phyloP scores from a whole-genome alignment of 768 basidiomycete species.

The Floccularia luteovirens region DNA sequence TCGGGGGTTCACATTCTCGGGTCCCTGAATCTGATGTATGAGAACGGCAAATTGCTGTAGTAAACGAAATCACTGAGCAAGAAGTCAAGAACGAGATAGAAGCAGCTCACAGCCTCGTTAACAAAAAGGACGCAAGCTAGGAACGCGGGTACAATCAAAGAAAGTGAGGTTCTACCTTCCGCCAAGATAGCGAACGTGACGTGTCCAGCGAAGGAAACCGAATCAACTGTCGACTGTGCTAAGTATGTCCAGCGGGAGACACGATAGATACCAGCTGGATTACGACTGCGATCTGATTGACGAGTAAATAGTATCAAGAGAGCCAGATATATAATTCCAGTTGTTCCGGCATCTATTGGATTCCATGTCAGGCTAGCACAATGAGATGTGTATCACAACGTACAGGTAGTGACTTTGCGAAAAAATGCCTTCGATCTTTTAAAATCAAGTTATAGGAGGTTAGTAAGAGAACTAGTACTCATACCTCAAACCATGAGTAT shows the following conservation, averaged over 20 bases:
- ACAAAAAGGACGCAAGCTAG: slow-evolving; percentile 73
- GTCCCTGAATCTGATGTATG: slow-evolving; percentile 77
- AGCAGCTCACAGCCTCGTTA: slow-evolving; percentile 68
- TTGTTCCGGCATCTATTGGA: slow-evolving; percentile 68
- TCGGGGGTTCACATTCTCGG: slow-evolving; percentile 42
- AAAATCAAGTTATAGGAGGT: not conserved
- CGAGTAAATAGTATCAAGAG: slow-evolving; percentile 64
- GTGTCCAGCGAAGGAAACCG: slow-evolving; percentile 81
- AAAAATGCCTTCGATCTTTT: slow-evolving; percentile 57
- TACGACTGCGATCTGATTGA: slow-evolving; percentile 69
- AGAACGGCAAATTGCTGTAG: slow-evolving; percentile 76
- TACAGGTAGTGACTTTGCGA: slow-evolving; percentile 65
- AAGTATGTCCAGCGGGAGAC: slow-evolving; percentile 83
- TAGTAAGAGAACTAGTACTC: slow-evolving; percentile 7
- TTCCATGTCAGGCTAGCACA: slow-evolving; percentile 6
- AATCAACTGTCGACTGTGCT: slow-evolving; percentile 71
- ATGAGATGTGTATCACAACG: slow-evolving; percentile 9
- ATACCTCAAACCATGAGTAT: slow-evolving; percentile 66
- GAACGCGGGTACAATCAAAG: slow-evolving; percentile 80
- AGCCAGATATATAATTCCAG: slow-evolving; percentile 57
- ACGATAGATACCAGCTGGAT: slow-evolving; percentile 70
- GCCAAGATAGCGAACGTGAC: slow-evolving; percentile 84
- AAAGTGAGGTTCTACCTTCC: slow-evolving; percentile 74
- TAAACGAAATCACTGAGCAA: slow-evolving; percentile 1
- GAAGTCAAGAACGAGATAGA: not conserved